Evolutionary conservation across 257 asterid genomes (phyloP).

Genomic region (Solanum gracilifrons): DNA sequence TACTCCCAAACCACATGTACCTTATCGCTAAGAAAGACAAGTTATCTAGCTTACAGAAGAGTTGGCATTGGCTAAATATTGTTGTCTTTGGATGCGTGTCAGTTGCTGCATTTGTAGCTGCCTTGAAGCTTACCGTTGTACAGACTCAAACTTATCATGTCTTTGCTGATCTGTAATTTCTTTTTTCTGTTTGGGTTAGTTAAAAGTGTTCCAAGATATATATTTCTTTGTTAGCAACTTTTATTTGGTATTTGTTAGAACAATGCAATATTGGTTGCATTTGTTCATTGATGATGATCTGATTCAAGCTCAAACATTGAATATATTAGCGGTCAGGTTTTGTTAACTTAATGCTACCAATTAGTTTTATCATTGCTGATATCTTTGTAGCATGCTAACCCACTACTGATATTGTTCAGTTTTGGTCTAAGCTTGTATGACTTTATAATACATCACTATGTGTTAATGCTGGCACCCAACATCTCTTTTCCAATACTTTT

Average conservation of each 20-base stretch:
- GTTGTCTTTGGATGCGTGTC: slow-evolving; percentile 46
- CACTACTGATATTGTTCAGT: neutral
- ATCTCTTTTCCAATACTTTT: neutral
- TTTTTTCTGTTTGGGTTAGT: neutral
- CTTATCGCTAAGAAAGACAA: slow-evolving; percentile 52
- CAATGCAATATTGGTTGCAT: neutral
- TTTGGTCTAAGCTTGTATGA: neutral
- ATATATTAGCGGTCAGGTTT: neutral
- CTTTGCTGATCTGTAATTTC: slow-evolving; percentile 61
- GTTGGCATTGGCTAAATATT: slow-evolving; percentile 91
- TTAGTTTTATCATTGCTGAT: neutral
- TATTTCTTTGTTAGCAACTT: neutral
- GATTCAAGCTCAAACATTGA: neutral
- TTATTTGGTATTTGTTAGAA: neutral
- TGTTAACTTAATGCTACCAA: neutral
- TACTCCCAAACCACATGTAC: slow-evolving; percentile 97
- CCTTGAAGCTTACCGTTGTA: slow-evolving; percentile 55
- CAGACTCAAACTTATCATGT: slow-evolving; percentile 53
- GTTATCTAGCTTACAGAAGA: slow-evolving; percentile 43
- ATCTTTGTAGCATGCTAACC: neutral
- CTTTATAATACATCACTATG: neutral
- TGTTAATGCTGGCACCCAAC: neutral
- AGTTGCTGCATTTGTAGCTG: slow-evolving; percentile 60
- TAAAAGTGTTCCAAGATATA: neutral
- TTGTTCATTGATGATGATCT: neutral